Base-by-base conservation (phyloP, 2,329 filamentous ascomycete species). In the Pseudopyrenochaeta lycopersici region DNA sequence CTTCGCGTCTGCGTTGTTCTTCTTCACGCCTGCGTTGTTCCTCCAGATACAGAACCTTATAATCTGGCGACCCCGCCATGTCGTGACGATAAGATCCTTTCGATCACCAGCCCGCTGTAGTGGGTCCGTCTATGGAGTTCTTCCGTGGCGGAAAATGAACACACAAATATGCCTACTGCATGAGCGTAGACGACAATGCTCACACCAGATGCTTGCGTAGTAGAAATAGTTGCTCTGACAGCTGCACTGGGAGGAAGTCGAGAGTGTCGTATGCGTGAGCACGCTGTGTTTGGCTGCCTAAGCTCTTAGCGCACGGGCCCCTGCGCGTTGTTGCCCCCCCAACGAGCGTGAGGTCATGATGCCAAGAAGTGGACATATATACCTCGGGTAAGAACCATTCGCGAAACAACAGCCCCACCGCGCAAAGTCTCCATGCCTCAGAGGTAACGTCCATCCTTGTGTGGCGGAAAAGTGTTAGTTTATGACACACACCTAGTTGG, bases 1-100 rank as follows among this genome's bases (percentile, higher is more conserved):
- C 32, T 29, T 41, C 27, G 36, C 32, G 32, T 35, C 32, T 35
- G 11, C 32, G 32, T 35, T 35, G 32, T 35, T 35, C 32, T 11
- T 35, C 42, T 51, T 61, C 40, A 20, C 50, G 54, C 29, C 39
- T 52, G 32, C 49, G 33, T 50, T 55, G 31, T 46, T 41, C 50
- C 57, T 47, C 46, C 7, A 52, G 23, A 49, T 44, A 54, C 11
- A 56, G 52, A 30, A 4, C 44, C 23, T 59, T 49, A 21, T 52
- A 59, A 47, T 59, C 44, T 17, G 55, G 52, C 27, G 41, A 40
- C 29, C 32, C 42, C 7, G 44, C 33, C 48, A 48, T 52, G 43
- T 48, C 32, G 32, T 35, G 32, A 35, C 32, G 32, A 35, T 35
- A 35, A 35, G 32, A 5, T 35, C 32, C 12, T 35, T 35, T 35